Base-by-base conservation (phyloP, 768 basidiomycete genomes). In the Gymnopilus dilepis region DNA sequence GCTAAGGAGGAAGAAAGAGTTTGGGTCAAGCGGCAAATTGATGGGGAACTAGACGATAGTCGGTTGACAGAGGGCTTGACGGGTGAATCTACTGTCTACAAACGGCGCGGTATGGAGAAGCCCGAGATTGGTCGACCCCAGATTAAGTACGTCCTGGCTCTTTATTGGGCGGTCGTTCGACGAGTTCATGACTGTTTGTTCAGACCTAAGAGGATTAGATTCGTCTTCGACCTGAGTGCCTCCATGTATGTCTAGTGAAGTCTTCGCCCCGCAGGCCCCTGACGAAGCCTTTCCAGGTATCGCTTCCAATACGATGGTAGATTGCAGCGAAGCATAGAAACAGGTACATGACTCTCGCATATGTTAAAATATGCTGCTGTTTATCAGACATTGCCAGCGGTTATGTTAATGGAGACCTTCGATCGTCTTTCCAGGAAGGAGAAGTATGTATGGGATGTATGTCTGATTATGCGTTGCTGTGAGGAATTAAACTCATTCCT, bases 401-500 rank as follows among this genome's bases (percentile, higher is more conserved):
- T 84, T 8, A 90, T 89, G 88, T 70, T 90, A 43, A 88, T 90
- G 87, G 88, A 90, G 68, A 87, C 86, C 2, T 88, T 90, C 65
- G 82, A 85, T 47, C 81, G 82, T 4, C 74, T 90, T 15, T 83
- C 85, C 7, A 72, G 84, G 50, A 87, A 88, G 70, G 86, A 88
- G 62, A 90, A 90, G 71, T 90, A 87, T 68, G 83, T 84, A n/a
- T 90, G 88, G 88, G 88, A 90, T 80, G 88, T 89, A 65, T 74
- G 86, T 80, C 19, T 48, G 4, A 31, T 42, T 31, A 17, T 13
- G 26, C 34, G 43, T n/a, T 11, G 17, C 8, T 33, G 7, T 21
- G 8, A 26, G n/a, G 56, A 31, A 42, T 33, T 13, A 38, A 22
- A 47, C 59, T 59, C 12, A 37, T 1, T 17, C 42, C 40, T 21